Percentiles rank a stretch among this genome's conserved stretches.
phyloP scores from a whole-genome alignment of 1,284 basidiomycete species.

The Inonotus hispidus region DNA sequence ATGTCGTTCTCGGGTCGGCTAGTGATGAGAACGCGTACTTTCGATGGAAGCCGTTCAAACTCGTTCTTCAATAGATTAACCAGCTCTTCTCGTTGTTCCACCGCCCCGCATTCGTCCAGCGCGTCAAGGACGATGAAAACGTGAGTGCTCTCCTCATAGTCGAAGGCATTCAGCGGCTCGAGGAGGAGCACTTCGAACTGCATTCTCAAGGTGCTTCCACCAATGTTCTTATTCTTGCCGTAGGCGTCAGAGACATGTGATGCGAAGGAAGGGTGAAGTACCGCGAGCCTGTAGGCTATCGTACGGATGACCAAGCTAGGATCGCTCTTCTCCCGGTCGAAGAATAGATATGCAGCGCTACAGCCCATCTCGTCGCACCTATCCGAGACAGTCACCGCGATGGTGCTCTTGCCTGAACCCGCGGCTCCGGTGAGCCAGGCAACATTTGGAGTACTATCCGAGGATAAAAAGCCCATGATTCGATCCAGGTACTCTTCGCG shows the following conservation, averaged over 20 bases:
- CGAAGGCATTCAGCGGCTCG: neutral
- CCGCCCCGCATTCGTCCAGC: neutral
- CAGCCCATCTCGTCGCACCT: neutral
- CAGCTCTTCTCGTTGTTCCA: neutral
- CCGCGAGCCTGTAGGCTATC: neutral
- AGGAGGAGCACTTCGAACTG: constrained; percentile 5
- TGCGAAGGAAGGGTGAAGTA: constrained; percentile 15
- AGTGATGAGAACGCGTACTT: neutral
- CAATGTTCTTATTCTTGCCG: neutral
- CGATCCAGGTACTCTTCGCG: constrained; percentile 17
- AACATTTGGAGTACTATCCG: neutral
- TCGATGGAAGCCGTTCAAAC: neutral
- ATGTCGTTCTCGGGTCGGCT: neutral
- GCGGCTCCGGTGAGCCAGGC: constrained; percentile 21
- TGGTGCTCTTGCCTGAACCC: constrained; percentile 22
- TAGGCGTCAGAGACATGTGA: neutral
- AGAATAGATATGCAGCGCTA: neutral
- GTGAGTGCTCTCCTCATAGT: neutral
- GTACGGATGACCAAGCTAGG: neutral
- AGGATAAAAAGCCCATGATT: constrained; percentile 22
- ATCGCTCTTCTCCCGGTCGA: neutral
- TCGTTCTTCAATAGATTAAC: neutral
- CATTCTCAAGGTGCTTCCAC: too few relatives aligned
- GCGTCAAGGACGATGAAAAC: neutral
- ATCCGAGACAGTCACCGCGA: constrained; percentile 11